Percentiles rank a stretch among this genome's conserved stretches.
Conservation (phyloP, 2,329 filamentous ascomycete genomes). For the Trichoderma arundinaceum region DNA sequence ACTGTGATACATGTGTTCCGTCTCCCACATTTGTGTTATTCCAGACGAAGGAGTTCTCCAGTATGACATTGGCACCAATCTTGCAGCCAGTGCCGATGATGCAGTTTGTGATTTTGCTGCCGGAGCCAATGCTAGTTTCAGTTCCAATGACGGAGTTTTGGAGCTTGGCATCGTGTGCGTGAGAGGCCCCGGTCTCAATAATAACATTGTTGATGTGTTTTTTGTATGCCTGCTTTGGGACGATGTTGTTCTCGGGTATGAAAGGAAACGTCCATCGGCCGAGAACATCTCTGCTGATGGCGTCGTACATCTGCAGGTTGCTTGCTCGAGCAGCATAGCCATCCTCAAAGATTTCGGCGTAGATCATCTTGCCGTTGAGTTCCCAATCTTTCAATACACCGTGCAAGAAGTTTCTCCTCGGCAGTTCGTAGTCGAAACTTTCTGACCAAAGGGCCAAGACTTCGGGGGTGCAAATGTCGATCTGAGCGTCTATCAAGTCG, state of each 20-base stretch:
- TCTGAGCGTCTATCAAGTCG: constrained; percentile 90
- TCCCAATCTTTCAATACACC: constrained; percentile 97
- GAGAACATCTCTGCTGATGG: constrained; percentile 85
- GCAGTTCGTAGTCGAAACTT: constrained; percentile 94
- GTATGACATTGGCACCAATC: constrained; percentile 81
- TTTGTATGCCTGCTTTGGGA: constrained; percentile 77
- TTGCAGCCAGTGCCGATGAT: constrained; percentile 84
- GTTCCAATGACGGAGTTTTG: constrained; percentile 76
- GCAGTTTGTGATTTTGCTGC: constrained; percentile 72
- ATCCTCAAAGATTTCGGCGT: constrained; percentile 81
- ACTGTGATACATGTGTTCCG: constrained; percentile 69
- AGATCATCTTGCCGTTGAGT: constrained; percentile 95
- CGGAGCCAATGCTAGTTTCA: constrained; percentile 75
- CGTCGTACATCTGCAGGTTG: constrained; percentile 87
- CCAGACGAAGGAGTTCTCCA: constrained; percentile 87
- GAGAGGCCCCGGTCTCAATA: constrained; percentile 76
- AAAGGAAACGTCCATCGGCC: constrained; percentile 87
- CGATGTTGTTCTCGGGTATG: constrained; percentile 85
- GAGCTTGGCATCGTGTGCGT: constrained; percentile 74
- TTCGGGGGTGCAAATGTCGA: constrained; percentile 97
- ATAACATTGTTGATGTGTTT: constrained; percentile 73
- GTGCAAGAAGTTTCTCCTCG: constrained; percentile 85
- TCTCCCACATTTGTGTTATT: constrained; percentile 81
- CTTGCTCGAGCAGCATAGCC: constrained; percentile 86
- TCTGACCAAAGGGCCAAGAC: constrained; percentile 95